Base-by-base conservation (phyloP, 1,139 yeast genomes). In the Kodamaea plutei region DNA sequence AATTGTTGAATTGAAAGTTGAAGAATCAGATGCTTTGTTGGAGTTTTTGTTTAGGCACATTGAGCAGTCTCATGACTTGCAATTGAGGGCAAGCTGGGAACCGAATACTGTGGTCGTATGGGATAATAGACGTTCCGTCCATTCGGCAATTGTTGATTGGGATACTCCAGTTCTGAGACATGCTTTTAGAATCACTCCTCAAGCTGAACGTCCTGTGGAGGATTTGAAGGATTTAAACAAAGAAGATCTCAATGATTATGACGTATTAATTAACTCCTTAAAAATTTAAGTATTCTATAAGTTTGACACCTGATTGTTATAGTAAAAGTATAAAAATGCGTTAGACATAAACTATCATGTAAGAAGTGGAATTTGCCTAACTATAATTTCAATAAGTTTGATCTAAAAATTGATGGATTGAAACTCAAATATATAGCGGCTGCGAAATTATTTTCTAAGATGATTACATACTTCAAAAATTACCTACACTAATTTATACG, bases 81-180 rank as follows among this genome's bases (percentile, higher is more conserved):
- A 74, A 39, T 63, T 71, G 38, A 63, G 82, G 50, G 78, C 74
- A 12, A 66, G 58, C 41, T 76, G 80, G 79, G 77, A 73, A 46
- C 72, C 72, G 30, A 69, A 66, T 22, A 59, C 79, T 15, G 76
- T 76, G 25, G 78, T 72, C 13, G 65, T 73, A 29, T 76, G 70
- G 69, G 70, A 64, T 37, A 66, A 66, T 52, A 58, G 71, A 50
- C 56, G 66, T 37, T 57, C 61, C 5, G 61, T 60, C 17, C 71
- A 65, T 42, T 53, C 67, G n/a, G 70, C 71, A 10, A 56, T 61
- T 24, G 53, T 61, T 34, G 72, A 65, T 45, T 61, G 65, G 64
- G 67, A 61, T 31, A 50, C 60, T 28, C 68, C 68, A 4, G 61
- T 58, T 11, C 52, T 58, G 16, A 61, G 73, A 52, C 71, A 64